Evolutionary conservation across 495 filamentous ascomycete species (phyloP), one percentile per base, ranked within the genome.

Genomic region (Hypoxylon fragiforme): DNA sequence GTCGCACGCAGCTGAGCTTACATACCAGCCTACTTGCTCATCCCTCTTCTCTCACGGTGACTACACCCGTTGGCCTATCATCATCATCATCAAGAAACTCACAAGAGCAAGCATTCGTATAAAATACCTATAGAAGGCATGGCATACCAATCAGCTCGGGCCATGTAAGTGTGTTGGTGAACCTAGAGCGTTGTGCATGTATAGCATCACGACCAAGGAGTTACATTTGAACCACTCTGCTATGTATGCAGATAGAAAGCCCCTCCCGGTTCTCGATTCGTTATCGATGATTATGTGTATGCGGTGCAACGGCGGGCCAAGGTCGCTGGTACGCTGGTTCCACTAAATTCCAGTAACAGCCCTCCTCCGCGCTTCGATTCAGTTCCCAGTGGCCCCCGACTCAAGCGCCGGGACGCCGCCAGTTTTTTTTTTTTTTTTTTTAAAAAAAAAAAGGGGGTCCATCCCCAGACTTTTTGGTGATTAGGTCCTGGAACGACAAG

Each of bases 131-230:
- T 42, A 51, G 15, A 44, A 44, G 41, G 41, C 46, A 35, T n/a
- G 9, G 19, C 42, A 48, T 13, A 42, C 58, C 58, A 61, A 61
- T 61, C 46, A 44, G 30, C 14, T 42, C 19, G n/a, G 3, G 58
- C 51, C 58, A 61, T 61, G 58, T 61, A 61, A 55, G 41, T 55
- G n/a, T n/a, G n/a, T n/a, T n/a, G n/a, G n/a, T n/a, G n/a, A n/a
- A n/a, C n/a, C n/a, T n/a, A 28, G 36, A 28, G 43, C 26, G n/a
- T 35, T 43, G 46, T 56, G 42, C 51, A 61, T 49, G 24, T 47
- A 51, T 61, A 46, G 50, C 41, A 54, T 42, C 57, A 60, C 50
- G 45, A 37, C 40, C 34, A 6, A 14, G 14, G 30, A 32, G 11
- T 16, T 48, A 48, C 12, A 12, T 32, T 59, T 47, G 43, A 52